Percentiles rank a stretch among this genome's conserved stretches.
phyloP scores from a whole-genome alignment of 805 yeast species.

The Schizosaccharomyces osmophilus region DNA sequence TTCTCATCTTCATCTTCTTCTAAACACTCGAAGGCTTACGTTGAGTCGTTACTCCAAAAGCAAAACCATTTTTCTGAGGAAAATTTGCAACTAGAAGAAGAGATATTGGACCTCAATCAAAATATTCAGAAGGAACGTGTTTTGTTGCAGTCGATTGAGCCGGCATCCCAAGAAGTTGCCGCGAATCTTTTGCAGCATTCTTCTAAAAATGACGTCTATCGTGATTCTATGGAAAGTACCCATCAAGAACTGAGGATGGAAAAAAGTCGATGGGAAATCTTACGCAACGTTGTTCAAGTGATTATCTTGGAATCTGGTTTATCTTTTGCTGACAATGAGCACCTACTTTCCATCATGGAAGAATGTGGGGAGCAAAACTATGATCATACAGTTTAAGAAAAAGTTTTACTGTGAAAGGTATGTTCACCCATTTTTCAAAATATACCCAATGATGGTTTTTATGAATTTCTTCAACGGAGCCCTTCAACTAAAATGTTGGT shows the following conservation, averaged over 20 bases:
- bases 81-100: not conserved
- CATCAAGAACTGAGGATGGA: not conserved
- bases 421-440: not conserved
- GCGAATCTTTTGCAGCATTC: not conserved
- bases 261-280: not conserved
- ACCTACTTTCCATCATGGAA: not conserved
- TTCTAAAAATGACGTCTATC: not conserved
- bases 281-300: not conserved
- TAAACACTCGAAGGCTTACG: too few relatives aligned
- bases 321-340: not conserved
- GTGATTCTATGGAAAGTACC: not conserved
- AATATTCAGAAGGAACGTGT: not conserved
- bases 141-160: not conserved
- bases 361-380: not conserved
- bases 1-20: too few relatives aligned
- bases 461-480: constrained; percentile 2
- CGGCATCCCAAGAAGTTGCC: not conserved
- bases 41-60: not conserved
- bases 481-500: not conserved
- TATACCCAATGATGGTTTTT: not conserved
- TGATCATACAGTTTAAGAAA: not conserved
- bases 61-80: not conserved
- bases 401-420: not conserved
- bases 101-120: not conserved
- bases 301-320: not conserved